Conservation (phyloP, 441 rosid genomes). For the California macrophylla region DNA sequence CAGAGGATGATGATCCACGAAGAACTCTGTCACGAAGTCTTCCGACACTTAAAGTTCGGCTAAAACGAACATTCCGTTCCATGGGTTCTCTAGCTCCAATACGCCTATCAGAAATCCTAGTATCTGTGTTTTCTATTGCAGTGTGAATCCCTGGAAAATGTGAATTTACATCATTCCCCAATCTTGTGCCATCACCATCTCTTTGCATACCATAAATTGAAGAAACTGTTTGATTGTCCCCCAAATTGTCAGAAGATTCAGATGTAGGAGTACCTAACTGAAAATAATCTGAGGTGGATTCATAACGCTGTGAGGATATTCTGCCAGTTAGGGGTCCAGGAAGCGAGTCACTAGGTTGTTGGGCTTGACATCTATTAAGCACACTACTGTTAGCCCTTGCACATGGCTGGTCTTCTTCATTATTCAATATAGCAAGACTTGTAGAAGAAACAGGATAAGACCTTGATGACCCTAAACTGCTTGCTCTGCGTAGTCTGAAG, state of each 20-base stretch:
- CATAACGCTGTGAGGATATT: slow-evolving; percentile 12
- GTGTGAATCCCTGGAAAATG: slow-evolving; percentile 29
- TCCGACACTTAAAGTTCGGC: slow-evolving; percentile 91
- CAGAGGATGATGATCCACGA: slow-evolving; percentile 66
- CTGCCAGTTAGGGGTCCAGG: slow-evolving; percentile 14
- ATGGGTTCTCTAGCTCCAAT: slow-evolving; percentile 51
- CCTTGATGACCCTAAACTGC: slow-evolving; percentile 68
- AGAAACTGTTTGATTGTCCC: slow-evolving; percentile 19
- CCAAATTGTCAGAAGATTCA: slow-evolving; percentile 18
- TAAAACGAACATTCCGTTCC: slow-evolving; percentile 74
- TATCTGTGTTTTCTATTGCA: slow-evolving; percentile 37
- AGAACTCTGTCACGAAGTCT: slow-evolving; percentile 96
- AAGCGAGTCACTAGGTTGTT: slow-evolving; percentile 13
- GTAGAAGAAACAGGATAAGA: slow-evolving; percentile 42
- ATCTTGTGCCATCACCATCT: slow-evolving; percentile 27
- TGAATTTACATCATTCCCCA: slow-evolving; percentile 30
- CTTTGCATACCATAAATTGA: slow-evolving; percentile 25
- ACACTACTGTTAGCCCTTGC: slow-evolving; percentile 29
- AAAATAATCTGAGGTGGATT: slow-evolving; percentile 15
- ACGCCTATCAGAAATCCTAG: slow-evolving; percentile 50
- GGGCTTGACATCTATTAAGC: slow-evolving; percentile 31
- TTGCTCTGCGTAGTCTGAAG: slow-evolving; percentile 62
- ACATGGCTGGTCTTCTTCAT: slow-evolving; percentile 29
- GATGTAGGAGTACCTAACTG: slow-evolving; percentile 16
- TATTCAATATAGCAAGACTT: slow-evolving; percentile 27